Conservation (phyloP, 805 yeast genomes). For the Kodamaea lidongshanica region DNA sequence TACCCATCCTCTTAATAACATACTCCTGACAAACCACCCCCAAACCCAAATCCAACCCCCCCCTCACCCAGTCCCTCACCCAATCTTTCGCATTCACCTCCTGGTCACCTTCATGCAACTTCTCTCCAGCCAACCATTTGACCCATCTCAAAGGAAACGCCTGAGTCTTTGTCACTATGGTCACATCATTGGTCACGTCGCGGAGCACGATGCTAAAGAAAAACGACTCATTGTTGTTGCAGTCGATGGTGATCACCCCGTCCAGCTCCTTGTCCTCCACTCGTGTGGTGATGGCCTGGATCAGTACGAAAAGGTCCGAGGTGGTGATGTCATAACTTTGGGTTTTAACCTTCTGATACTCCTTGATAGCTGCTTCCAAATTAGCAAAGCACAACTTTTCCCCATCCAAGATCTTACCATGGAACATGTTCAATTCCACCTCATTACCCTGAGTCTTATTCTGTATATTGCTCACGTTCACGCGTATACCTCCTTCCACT, state of each 20-base stretch:
- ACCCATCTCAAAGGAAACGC: conserved; percentile 90
- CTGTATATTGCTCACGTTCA: conserved; percentile 48
- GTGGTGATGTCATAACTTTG: conserved; percentile 23
- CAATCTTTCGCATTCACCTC: conserved; percentile 37
- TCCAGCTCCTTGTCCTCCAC: conserved; percentile 16
- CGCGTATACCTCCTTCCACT: conserved; percentile 71
- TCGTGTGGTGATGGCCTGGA: conserved; percentile 51
- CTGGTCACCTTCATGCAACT: conserved; percentile 11
- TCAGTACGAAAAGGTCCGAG: conserved; percentile 65
- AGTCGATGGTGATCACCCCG: conserved; percentile 38
- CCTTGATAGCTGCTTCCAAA: conserved; percentile 65
- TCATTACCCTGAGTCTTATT: conserved; percentile 19
- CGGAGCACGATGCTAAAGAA: conserved; percentile 68
- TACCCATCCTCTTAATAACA: conserved; percentile 85
- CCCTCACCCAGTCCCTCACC: conserved; percentile 41
- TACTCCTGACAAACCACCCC: conserved; percentile 89
- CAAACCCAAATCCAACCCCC: conserved; percentile 67
- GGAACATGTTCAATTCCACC: conserved; percentile 60
- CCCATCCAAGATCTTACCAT: conserved; percentile 75
- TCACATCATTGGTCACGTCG: conserved; percentile 73
- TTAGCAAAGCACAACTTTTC: conserved; percentile 86
- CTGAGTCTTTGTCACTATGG: conserved; percentile 74
- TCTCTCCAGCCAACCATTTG: conserved; percentile 70
- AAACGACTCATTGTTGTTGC: conserved; percentile 50
- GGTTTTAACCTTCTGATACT: conserved; percentile 23